Base-by-base conservation (phyloP, 768 basidiomycete species). In the Suillus spraguei region DNA sequence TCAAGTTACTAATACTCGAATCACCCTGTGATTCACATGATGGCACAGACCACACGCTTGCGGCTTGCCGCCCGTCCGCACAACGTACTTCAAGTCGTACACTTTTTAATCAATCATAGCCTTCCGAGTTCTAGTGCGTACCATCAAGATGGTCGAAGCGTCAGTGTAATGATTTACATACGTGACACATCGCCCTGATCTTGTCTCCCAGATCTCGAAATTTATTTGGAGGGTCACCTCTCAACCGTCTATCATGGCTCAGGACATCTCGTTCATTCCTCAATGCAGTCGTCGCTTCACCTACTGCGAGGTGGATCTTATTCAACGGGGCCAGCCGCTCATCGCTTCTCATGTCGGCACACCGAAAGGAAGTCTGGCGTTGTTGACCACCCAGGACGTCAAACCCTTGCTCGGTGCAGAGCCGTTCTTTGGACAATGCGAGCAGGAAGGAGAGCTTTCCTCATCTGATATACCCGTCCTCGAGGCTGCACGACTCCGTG, bases 221-320 rank as follows among this genome's bases (percentile, higher is more conserved):
- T 66, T 85, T 85, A 73, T 72, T 84, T 66, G 79, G 76, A 39
- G 85, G 90, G 46, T 91, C 92, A 61, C 87, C 90, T 49, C 77
- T 94, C 38, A 94, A 94, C 73, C 88, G 93, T 17, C 81, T 94
- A 22, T 87, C 91, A 1, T 95, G 95, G 88, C 81, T 95, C 41
- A 83, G 93, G 33, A 75, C 87, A 4, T 93, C 91, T 16, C 84
- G 86, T 35, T 73, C 83, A 9, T 94, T 95, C 76, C 82, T 98
- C 55, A 92, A 94, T 63, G 81, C 87, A 22, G 81, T 95, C 67
- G 77, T 90, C 42, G 73, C 70, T 17, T 80, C 85, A 14, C 83
- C 86, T 0, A 71, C 85, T 4, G 84, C 94, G 0, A 81, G 83
- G 53, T 98, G 96, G 90, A 72, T 97, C 47, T 66, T 95, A 20